Evolutionary conservation across 371 early-diverging fungal species (phyloP).

Genomic region (Circinella minor): DNA sequence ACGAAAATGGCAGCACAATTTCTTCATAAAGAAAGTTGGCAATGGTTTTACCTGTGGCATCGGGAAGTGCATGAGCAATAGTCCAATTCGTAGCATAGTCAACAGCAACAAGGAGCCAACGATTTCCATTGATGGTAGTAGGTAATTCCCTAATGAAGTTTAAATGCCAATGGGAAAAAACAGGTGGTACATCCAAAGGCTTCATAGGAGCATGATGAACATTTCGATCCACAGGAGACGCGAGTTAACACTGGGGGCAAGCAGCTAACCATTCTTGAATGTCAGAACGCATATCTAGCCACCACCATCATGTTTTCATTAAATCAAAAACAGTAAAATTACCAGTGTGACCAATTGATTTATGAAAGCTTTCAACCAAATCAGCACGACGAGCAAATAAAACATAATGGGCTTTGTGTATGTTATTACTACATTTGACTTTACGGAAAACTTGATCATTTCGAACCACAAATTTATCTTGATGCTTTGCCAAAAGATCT

Average conservation of each 20-base stretch:
- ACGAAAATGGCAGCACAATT: conserved; percentile 7
- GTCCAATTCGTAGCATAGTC: conserved; percentile 48
- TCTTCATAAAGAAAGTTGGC: conserved; percentile 6
- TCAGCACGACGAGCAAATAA: conserved; percentile 8
- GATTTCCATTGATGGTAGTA: conserved; percentile 19
- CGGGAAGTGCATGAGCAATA: conserved; percentile 19
- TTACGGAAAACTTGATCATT: too few relatives aligned
- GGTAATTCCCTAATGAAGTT: conserved; percentile 30
- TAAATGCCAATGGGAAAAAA: conserved; percentile 25
- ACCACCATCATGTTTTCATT: conserved; percentile 23
- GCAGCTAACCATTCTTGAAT: conserved; percentile 8
- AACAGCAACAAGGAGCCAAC: conserved; percentile 33
- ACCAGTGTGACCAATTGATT: conserved; percentile 19
- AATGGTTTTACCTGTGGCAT: conserved; percentile 9
- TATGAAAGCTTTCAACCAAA: conserved; percentile 4
- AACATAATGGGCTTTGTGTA: too few relatives aligned
- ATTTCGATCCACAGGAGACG: background rate
- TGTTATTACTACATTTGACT: too few relatives aligned
- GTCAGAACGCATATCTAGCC: conserved; percentile 24
- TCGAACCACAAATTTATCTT: too few relatives aligned
- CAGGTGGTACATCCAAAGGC: conserved; percentile 1
- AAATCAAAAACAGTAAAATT: conserved; percentile 6
- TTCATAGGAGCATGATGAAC: background rate
- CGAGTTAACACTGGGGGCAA: conserved; percentile 1
- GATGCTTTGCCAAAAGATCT: too few relatives aligned